Conservation (phyloP, 73 alveolate species). For the Tetrahymena thermophila region DNA sequence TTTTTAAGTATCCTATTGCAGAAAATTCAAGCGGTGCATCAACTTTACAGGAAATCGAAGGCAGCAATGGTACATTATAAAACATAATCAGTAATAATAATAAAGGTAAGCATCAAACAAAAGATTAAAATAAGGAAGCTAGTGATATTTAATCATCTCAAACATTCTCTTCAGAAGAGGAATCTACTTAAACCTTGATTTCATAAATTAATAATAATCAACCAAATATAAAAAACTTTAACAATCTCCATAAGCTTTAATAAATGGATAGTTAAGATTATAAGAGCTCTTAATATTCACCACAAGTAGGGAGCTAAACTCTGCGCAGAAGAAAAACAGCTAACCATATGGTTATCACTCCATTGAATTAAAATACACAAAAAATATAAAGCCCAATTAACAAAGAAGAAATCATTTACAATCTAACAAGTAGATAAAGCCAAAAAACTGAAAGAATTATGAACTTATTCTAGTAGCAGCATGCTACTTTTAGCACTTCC, state of each 20-base stretch:
- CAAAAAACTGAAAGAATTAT: not conserved
- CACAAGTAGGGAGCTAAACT: not conserved
- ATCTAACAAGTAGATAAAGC: not conserved
- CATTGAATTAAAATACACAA: not conserved
- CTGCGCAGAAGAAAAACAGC: not conserved
- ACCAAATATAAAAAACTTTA: not conserved
- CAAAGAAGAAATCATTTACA: not conserved
- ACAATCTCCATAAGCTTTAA: not conserved
- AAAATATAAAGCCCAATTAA: not conserved
- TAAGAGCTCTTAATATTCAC: not conserved
- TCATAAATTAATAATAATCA: not conserved
- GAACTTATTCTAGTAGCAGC: not conserved
- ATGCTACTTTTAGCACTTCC: not conserved
- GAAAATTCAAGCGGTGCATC: not conserved
- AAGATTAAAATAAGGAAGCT: not conserved
- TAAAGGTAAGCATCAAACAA: not conserved
- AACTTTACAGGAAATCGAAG: not conserved
- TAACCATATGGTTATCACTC: not conserved
- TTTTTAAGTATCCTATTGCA: no score
- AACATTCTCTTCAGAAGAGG: not conserved
- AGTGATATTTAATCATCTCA: not conserved
- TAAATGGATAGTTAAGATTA: not conserved
- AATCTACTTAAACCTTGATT: not conserved
- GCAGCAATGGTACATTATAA: not conserved
- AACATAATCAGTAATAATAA: not conserved